Evolutionary conservation across 2,329 filamentous ascomycete genomes (phyloP), one percentile per base, ranked within the genome.

Genomic region (Fusarium torreyae): DNA sequence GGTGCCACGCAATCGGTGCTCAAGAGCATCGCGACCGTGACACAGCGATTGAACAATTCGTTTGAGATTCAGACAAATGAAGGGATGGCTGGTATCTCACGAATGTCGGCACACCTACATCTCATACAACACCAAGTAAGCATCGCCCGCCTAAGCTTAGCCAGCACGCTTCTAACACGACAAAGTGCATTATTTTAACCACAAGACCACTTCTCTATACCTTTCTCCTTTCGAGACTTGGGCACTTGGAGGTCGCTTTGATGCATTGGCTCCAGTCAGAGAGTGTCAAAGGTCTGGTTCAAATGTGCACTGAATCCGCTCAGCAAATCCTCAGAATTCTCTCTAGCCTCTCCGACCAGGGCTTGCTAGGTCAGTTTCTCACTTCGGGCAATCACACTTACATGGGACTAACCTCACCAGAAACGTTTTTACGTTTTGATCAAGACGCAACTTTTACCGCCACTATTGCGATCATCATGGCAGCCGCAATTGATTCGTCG

Each of bases 391-490:
- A 8, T 9, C 7, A 15, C 0, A 20, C 7, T 6, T 5, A 13
- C 3, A 4, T 22, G 14, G 24, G 13, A n/a, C 51, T 49, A 20
- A 49, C 18, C 3, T 1, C 2, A 15, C 17, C 26, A 70, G 67
- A 70, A 22, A 70, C 54, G 0, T 70, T 70, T 20, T 24, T 70
- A 4, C 34, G 28, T 1, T 70, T 68, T 10, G 68, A 70, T 11
- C 63, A 70, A 5, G 63, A 68, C 5, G 68, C 58, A 33, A 53
- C 54, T 1, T 70, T 70, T 20, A 65, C 63, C 5, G 81, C 83
- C 0, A 80, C 79, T 1, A 77, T 83, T 15, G 75, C 80, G 7
- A 73, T 84, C 0, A 66, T 83, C 0, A 70, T 84, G 15, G 79
- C 76, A 5, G 64, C 81, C n/a, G 69, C 76, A 48, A 71, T 83